Evolutionary conservation across 768 basidiomycete species (phyloP), one percentile per base, ranked within the genome.

Genomic region (Ephemerocybe angulata): DNA sequence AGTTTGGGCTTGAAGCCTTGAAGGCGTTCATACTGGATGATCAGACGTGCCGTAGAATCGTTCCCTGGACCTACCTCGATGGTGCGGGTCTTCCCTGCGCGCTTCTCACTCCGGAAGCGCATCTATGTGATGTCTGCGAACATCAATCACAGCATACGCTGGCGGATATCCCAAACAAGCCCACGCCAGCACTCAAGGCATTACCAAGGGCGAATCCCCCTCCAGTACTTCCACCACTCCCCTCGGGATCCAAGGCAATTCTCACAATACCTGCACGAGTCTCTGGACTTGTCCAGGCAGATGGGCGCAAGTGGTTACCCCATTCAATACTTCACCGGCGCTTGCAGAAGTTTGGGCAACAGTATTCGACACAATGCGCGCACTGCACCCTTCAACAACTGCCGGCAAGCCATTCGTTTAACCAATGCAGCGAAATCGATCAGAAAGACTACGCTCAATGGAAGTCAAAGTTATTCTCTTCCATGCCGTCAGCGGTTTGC

Each of bases 41-140:
- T 12, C n/a, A 15, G 12, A 8, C 7, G 6, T 52, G 51, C 27
- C 13, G 40, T 7, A 5, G 51, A 7, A 28, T 42, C 11, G 12
- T 21, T n/a, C n/a, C 33, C 3, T n/a, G 33, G 19, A 30, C 19
- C n/a, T 30, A 12, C 33, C 4, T 52, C n/a, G 51, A 52, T 28
- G 51, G 51, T 3, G 5, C 4, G 2, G 19, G 4, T 12, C 12
- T 52, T 17, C 37, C 51, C 4, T 52, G 51, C 27, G 11, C 38
- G 3, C 24, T 52, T 21, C 37, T 42, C 24, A 30, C 22, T 22
- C 28, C 37, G 3, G 11, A 27, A 4, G 51, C 29, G 8, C 51
- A 52, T 40, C 27, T 52, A 10, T 52, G 51, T 28, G 40, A 52
- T 30, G 28, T 25, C 38, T 52, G 51, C 27, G 27, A 48, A 5